Conservation (phyloP, 495 filamentous ascomycete genomes). For the Delitschia confertaspora region DNA sequence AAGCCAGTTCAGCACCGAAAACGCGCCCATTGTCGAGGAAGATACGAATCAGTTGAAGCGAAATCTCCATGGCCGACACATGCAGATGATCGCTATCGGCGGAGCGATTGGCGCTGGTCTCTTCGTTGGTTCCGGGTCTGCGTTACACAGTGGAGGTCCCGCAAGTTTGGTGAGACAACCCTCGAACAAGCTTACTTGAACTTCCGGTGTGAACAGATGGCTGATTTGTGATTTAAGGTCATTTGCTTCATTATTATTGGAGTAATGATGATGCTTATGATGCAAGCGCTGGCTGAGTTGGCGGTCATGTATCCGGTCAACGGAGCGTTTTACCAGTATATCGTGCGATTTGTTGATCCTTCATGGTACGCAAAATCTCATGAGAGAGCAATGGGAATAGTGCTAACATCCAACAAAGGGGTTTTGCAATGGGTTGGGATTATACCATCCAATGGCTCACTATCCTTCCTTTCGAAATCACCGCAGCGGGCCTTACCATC, state of each 20-base stretch:
- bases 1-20: constrained; percentile 5
- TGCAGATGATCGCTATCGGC: constrained; percentile 31
- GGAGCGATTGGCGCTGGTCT: constrained; percentile 35
- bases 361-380: constrained; percentile 35
- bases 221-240: constrained; percentile 28
- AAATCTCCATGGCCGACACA: constrained; percentile 20
- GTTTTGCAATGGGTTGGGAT: constrained; percentile 46
- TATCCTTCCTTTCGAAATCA: constrained; percentile 42
- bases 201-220: not conserved
- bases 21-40: not conserved
- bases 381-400: not conserved
- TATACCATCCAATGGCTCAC: constrained; percentile 42
- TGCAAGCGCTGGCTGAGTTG: constrained; percentile 62
- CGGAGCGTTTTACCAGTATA: constrained; percentile 50
- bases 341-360: constrained; percentile 48
- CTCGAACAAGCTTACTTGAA: not conserved
- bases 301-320: constrained; percentile 63
- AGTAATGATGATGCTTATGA: constrained; percentile 40
- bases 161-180: constrained; percentile 32
- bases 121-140: constrained; percentile 32
- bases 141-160: constrained; percentile 27
- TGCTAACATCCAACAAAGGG: constrained; percentile 23
- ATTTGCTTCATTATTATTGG: constrained; percentile 47
- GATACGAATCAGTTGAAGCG: constrained; percentile 17
- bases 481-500: constrained; percentile 50